A percentile compares a stretch with the other conserved stretches of the same genome.
Evolutionary conservation across 2,329 filamentous ascomycete genomes (phyloP).

Genomic region (Cordyceps militaris): DNA sequence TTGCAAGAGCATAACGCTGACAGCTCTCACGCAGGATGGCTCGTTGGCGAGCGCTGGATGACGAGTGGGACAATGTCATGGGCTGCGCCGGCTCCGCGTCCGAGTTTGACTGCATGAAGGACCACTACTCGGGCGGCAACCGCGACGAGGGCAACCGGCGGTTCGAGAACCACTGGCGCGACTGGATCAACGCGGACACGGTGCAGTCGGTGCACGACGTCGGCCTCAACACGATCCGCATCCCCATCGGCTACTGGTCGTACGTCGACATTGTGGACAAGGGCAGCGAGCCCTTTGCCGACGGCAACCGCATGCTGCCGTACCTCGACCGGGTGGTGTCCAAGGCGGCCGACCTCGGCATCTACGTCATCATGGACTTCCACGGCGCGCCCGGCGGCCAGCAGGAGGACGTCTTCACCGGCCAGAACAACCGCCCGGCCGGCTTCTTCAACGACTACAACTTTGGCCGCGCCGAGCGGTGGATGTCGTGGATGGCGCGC

Average conservation of each 20-base stretch:
- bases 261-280: conserved; percentile 39
- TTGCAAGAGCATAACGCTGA: not conserved
- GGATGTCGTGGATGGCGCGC: conserved; percentile 48
- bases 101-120: conserved; percentile 46
- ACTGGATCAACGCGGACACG: conserved; percentile 19
- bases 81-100: conserved; percentile 36
- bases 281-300: conserved; percentile 41
- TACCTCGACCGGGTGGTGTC: conserved; percentile 26
- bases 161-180: conserved; percentile 42
- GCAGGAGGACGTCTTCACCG: conserved; percentile 36
- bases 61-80: conserved; percentile 37
- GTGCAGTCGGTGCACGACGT: conserved; percentile 38
- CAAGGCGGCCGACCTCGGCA: conserved; percentile 26
- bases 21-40: conserved; percentile 15
- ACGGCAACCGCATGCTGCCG: conserved; percentile 22
- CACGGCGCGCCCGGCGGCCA: conserved; percentile 45
- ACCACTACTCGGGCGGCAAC: conserved; percentile 18
- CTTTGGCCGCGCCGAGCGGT: conserved; percentile 46
- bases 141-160: conserved; percentile 34
- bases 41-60: conserved; percentile 48
- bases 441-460: conserved; percentile 51
- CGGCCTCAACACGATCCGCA: conserved; percentile 45
- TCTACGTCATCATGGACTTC: conserved; percentile 25
- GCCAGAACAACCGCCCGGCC: conserved; percentile 26
- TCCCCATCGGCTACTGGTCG: conserved; percentile 50